Evolutionary conservation across 768 basidiomycete species (phyloP).

Genomic region (Mycena galericulata): DNA sequence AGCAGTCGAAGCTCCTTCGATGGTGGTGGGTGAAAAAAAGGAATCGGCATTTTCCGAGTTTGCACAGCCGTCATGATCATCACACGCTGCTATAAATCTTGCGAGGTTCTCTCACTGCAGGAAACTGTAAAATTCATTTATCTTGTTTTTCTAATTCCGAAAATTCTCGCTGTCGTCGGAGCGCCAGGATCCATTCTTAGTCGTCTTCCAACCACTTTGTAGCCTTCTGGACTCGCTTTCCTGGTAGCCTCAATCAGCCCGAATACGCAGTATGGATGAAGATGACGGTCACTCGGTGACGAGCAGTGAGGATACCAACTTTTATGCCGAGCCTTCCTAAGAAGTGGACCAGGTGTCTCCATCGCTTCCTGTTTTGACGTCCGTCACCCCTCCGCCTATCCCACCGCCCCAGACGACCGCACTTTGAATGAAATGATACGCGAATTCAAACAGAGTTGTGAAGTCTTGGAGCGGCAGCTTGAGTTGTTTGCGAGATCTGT

Average conservation of each 20-base stretch:
- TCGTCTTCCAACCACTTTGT: too few relatives aligned
- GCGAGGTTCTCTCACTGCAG: too few relatives aligned
- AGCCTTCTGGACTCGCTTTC: neutral
- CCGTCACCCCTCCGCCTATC: neutral
- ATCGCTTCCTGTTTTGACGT: neutral
- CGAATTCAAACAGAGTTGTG: constrained; percentile 15
- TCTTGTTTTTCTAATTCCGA: too few relatives aligned
- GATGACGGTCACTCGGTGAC: constrained; percentile 3
- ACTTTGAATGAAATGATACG: constrained; percentile 7
- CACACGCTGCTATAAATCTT: too few relatives aligned
- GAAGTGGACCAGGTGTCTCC: constrained; percentile 5
- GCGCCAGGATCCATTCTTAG: too few relatives aligned
- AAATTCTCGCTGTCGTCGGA: too few relatives aligned
- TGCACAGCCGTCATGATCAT: too few relatives aligned
- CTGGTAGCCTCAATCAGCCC: neutral
- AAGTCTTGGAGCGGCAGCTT: constrained; percentile 24
- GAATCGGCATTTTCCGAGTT: neutral
- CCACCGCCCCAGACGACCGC: neutral
- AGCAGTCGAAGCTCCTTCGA: too few relatives aligned
- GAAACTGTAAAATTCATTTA: too few relatives aligned
- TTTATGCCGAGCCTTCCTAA: neutral
- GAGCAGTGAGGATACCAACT: constrained; percentile 1
- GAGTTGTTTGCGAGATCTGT: constrained; percentile 25
- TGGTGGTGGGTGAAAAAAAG: neutral
- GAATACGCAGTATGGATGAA: neutral